Base-by-base conservation (phyloP, 129 eudicot genomes). In the Deinandra increscens region DNA sequence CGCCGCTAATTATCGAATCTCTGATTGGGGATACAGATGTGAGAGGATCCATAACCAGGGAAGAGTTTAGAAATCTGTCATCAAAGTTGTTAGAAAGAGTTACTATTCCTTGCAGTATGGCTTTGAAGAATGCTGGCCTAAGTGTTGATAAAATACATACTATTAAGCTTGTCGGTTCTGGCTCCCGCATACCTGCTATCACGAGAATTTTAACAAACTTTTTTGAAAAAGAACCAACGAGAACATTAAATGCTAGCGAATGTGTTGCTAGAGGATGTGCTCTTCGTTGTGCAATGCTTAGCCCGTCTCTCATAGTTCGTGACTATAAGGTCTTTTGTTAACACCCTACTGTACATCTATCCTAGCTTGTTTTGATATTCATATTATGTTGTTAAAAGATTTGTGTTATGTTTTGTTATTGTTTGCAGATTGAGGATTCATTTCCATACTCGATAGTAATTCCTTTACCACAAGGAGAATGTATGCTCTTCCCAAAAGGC, bases 201-300 rank as follows among this genome's bases (percentile, higher is more conserved):
- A 45, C 76, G 15, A 84, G 70, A 71, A 67, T 64, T 15, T 42
- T 91, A 77, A 61, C 75, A 70, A 73, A 82, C 1, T 0, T 91
- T 18, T 88, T 91, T 5, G 4, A 72, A 19, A 86, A 63, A 69
- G 94, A 91, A 78, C 91, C 96, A 2, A 79, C 86, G 1, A 75
- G 97, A 60, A 80, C 87, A 18, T 34, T 88, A 33, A 88, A 88
- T 79, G 94, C 91, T 19, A 88, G 97, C 71, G 96, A 91, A 72
- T 88, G 96, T 60, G 96, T 91, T 58, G 94, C 97, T 38, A 91
- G 97, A 76, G 97, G 97, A 10, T 91, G 96, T 81, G 89, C 89
- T 23, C 81, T 91, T 50, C 89, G 82, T 45, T 91, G 91, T 71
- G 97, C 97, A 49, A 91, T 86, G 96, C 88, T 91, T 77, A 88